A percentile compares a stretch with the other conserved stretches of the same genome.
Conservation (phyloP, 441 rosid genomes). For the Cnidoscolus chayamansa region DNA sequence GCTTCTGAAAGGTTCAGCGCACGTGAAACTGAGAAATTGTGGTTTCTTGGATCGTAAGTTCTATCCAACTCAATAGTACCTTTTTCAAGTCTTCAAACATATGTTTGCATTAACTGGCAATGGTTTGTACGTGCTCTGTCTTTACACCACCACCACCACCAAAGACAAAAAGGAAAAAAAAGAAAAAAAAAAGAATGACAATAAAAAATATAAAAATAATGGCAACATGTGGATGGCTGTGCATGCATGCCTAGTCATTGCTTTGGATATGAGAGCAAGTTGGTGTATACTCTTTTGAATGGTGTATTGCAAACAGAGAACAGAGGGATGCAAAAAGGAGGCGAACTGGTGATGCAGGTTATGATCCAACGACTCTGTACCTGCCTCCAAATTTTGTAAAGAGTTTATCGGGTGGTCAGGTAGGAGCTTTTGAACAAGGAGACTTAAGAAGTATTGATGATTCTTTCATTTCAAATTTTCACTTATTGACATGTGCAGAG, state of each 20-base stretch:
- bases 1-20: slow-evolving; percentile 60
- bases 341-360: slow-evolving; percentile 66
- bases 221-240: neutral
- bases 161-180: too few species aligned
- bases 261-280: neutral
- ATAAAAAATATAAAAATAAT: neutral
- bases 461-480: slow-evolving; percentile 20
- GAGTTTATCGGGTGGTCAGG: slow-evolving; percentile 87
- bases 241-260: neutral
- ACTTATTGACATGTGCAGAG: slow-evolving; percentile 46
- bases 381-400: slow-evolving; percentile 81
- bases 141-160: too few species aligned
- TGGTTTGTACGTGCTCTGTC: too few species aligned
- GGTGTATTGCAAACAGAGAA: slow-evolving; percentile 37
- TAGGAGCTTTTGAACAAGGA: slow-evolving; percentile 28
- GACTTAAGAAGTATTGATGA: neutral
- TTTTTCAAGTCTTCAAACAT: neutral
- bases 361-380: slow-evolving; percentile 84
- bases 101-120: neutral
- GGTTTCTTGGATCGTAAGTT: slow-evolving; percentile 79
- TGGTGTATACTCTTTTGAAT: neutral
- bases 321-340: slow-evolving; percentile 67
- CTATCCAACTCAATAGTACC: slow-evolving; percentile 19
- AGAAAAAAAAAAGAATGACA: neutral
- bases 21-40: slow-evolving; percentile 77